These are phyloP conservation scores for Metschnikowia santaceciliae DNA, from an alignment of 805 yeast species.

Conservation along the genomic window DNA sequence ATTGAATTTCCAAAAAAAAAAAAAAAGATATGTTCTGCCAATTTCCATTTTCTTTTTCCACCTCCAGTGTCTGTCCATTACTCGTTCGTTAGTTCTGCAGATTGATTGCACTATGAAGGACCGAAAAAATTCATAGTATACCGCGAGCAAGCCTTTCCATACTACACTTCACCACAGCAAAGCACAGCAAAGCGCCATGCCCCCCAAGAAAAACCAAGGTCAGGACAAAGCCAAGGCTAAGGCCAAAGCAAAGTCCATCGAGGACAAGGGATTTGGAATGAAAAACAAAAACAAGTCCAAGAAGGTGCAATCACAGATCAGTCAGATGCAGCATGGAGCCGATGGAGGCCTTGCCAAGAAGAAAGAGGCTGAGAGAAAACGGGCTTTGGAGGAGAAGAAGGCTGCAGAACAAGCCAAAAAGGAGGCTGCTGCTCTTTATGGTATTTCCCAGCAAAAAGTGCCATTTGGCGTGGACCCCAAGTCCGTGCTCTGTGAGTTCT, in stretches of 20 bases:
- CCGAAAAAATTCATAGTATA: neutral
- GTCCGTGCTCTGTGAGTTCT: constrained; percentile 83
- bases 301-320: constrained; percentile 67
- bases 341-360: constrained; percentile 55
- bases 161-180: constrained; percentile 4
- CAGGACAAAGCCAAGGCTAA: constrained; percentile 62
- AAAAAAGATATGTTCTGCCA: no score
- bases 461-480: constrained; percentile 98
- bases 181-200: constrained; percentile 43
- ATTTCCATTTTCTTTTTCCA: no score
- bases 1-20: no score
- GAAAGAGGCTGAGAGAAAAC: constrained; percentile 69
- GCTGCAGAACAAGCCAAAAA: constrained; percentile 86
- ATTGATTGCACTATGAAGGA: constrained; percentile 3
- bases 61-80: neutral
- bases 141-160: constrained; percentile 1
- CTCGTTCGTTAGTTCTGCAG: neutral
- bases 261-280: constrained; percentile 89
- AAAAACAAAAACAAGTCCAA: constrained; percentile 93
- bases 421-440: constrained; percentile 79
- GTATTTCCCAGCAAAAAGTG: constrained; percentile 72
- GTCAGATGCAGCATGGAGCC: constrained; percentile 38
- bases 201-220: constrained; percentile 66
- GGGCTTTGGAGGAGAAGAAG: constrained; percentile 73
- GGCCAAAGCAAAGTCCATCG: constrained; percentile 61